Evolutionary conservation across 1,139 yeast genomes (phyloP), one percentile per base, ranked within the genome.

Genomic region (Geotrichum australiense): DNA sequence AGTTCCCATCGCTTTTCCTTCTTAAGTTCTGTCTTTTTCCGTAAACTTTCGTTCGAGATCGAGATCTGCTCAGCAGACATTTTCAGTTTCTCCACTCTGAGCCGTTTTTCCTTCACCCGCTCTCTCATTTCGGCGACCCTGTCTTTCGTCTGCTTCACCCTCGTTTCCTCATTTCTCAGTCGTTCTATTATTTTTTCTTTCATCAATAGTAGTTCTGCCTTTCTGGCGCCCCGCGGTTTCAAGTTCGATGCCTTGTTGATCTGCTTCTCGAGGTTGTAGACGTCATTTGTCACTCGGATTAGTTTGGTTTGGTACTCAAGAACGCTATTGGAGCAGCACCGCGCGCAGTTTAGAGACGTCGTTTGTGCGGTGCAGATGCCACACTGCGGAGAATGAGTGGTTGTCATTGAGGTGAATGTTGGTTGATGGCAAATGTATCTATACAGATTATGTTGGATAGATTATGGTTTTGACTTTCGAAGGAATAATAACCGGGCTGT

Each of bases 301-400:
- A 12, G 14, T 22, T 39, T 33, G 28, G 35, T 30, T 16, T 39
- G 37, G 19, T 16, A 33, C 16, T 19, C 29, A 14, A 39, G 28
- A 11, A 32, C 15, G 22, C 14, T 21, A 14, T 32, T 27, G 4
- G 42, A 39, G 28, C 42, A 30, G 18, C 42, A 39, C 10, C 42
- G 22, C 2, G 37, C 27, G 15, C 42, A 39, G 10, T 33, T 25
- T 23, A 39, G 25, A 18, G 23, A 14, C 7, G 10, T 18, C 5
- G 8, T 7, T 20, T 18, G 24, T 6, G 35, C 11, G n/a, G 35
- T 31, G 21, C 35, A 31, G n/a, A n/a, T n/a, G n/a, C n/a, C n/a
- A n/a, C n/a, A n/a, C n/a, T n/a, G n/a, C n/a, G n/a, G n/a, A n/a
- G n/a, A n/a, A n/a, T n/a, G n/a, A n/a, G n/a, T n/a, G n/a, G n/a